A percentile compares a stretch with the other conserved stretches of the same genome.
Evolutionary conservation across 306 rosid species (phyloP).

Genomic region (Trichosanthes cucumerina): DNA sequence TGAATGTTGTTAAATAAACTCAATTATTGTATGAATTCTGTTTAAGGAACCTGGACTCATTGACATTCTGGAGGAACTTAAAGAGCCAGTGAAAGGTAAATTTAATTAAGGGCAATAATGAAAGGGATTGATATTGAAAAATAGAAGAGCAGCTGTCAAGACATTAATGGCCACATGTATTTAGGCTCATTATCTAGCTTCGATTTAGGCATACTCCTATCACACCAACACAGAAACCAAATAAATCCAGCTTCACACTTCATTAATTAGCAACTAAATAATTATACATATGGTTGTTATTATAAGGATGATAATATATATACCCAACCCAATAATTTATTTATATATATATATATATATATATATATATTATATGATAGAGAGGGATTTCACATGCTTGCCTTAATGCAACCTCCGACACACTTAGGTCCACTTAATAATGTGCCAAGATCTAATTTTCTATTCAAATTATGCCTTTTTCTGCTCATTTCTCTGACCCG

Average conservation of each 20-base stretch:
- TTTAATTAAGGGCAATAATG: background rate
- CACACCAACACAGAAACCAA: background rate
- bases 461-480: background rate
- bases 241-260: background rate
- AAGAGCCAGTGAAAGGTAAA: background rate
- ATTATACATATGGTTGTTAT: background rate
- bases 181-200: background rate
- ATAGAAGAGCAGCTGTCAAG: background rate
- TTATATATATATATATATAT: background rate
- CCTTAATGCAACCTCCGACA: constrained; percentile 1
- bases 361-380: background rate
- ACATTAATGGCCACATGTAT: background rate
- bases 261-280: background rate
- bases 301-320: background rate
- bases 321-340: background rate
- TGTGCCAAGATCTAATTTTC: background rate
- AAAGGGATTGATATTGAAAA: background rate
- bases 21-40: background rate
- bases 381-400: background rate
- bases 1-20: background rate
- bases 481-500: background rate
- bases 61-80: background rate
- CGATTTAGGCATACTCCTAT: background rate
- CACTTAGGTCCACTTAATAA: background rate
- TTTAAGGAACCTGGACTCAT: background rate